These are phyloP conservation scores for Metarhizium sp. DNA, from an alignment of 2,329 filamentous ascomycete genomes.

Conservation along the genomic window DNA sequence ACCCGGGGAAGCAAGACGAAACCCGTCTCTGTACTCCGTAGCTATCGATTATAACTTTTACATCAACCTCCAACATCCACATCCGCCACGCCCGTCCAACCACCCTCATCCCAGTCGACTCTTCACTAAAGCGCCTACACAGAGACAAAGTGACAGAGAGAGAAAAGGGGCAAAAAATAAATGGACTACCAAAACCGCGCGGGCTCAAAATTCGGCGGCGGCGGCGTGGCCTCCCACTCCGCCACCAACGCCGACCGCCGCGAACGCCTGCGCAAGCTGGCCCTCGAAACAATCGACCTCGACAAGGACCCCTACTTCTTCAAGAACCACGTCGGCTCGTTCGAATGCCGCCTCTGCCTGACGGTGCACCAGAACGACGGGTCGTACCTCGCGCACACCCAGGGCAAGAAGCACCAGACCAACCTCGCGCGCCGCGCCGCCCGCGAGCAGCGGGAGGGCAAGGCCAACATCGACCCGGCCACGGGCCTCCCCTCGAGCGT, in stretches of 20 bases:
- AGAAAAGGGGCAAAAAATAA: not conserved
- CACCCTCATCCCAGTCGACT: too few relatives aligned
- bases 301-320: slow-evolving; percentile 99
- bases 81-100: not conserved
- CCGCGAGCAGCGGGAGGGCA: slow-evolving; percentile 87
- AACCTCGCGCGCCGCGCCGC: slow-evolving; percentile 93
- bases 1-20: not conserved
- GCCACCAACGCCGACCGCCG: slow-evolving; percentile 95
- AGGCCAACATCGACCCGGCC: slow-evolving; percentile 56
- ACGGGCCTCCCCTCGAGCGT: slow-evolving; percentile 67
- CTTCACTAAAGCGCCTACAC: too few relatives aligned
- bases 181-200: slow-evolving; percentile 85
- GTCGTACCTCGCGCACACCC: slow-evolving; percentile 95
- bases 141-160: too few relatives aligned
- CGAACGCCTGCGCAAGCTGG: slow-evolving; percentile 94
- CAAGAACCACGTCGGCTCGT: slow-evolving; percentile 97
- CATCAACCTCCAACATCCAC: not conserved
- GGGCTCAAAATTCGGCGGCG: slow-evolving; percentile 95
- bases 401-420: slow-evolving; percentile 97
- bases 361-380: slow-evolving; percentile 99
- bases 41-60: not conserved
- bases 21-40: not conserved
- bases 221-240: slow-evolving; percentile 87
- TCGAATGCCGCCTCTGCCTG: slow-evolving; percentile 92
- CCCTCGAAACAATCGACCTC: slow-evolving; percentile 96